Percentiles rank a stretch among this genome's conserved stretches.
Conservation (phyloP, 331 rosid genomes). For the Acacia pycnantha region DNA sequence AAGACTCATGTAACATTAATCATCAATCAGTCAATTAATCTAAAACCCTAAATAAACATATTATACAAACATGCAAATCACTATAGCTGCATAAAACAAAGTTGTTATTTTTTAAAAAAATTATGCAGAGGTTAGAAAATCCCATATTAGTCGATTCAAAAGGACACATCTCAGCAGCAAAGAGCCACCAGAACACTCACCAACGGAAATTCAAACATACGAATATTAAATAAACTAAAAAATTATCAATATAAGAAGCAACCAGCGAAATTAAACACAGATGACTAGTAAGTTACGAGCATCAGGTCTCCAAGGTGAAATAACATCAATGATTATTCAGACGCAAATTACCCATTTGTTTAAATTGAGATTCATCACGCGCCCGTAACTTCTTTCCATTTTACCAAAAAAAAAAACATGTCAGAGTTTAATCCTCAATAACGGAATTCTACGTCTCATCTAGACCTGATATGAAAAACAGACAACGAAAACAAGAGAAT, state of each 20-base stretch:
- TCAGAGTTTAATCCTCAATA: background rate
- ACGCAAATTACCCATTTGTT: slow-evolving; percentile 52
- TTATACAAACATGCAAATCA: background rate
- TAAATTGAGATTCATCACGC: slow-evolving; percentile 6
- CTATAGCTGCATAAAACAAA: background rate
- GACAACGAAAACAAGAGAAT: background rate
- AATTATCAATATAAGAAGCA: background rate
- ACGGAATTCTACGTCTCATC: background rate
- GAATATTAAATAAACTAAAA: background rate
- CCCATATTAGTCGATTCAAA: background rate
- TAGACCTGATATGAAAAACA: background rate
- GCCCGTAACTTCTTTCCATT: background rate
- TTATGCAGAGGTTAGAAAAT: background rate
- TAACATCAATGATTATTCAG: slow-evolving; percentile 43
- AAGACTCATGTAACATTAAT: background rate
- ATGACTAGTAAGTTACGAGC: background rate
- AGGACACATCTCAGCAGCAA: background rate
- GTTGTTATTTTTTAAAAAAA: too few species aligned
- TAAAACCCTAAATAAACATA: background rate
- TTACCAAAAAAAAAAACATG: background rate
- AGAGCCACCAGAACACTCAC: background rate
- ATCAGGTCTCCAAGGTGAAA: slow-evolving; percentile 51
- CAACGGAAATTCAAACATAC: background rate
- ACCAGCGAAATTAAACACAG: background rate
- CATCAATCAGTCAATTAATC: background rate